A percentile compares a stretch with the other conserved stretches of the same genome.
Conservation (phyloP, 768 basidiomycete species). For the Kwoniella newhampshirensis region DNA sequence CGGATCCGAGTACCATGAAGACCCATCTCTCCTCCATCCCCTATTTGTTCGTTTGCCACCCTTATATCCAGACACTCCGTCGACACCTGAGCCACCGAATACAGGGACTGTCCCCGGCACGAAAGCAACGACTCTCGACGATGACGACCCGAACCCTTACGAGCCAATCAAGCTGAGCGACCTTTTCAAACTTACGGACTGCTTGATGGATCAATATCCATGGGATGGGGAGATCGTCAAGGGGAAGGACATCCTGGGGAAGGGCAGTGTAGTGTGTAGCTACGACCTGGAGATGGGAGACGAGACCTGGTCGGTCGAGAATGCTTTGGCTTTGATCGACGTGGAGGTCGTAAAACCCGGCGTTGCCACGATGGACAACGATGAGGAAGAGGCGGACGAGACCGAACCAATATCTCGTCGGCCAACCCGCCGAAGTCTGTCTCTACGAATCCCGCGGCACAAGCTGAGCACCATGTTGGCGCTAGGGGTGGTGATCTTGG, state of each 20-base stretch:
- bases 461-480: constrained; percentile 30
- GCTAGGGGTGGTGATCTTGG: constrained; percentile 28
- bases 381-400: constrained; percentile 32
- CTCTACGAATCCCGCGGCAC: constrained; percentile 16
- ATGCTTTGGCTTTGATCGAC: constrained; percentile 22
- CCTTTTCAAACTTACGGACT: constrained; percentile 45
- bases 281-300: constrained; percentile 29
- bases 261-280: constrained; percentile 41
- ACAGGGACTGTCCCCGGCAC: background rate
- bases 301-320: constrained; percentile 17
- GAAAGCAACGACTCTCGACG: background rate
- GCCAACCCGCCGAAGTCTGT: constrained; percentile 6
- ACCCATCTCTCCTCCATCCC: constrained; percentile 55
- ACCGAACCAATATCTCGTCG: background rate
- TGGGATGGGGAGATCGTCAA: constrained; percentile 40
- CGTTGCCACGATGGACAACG: constrained; percentile 18
- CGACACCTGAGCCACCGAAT: constrained; percentile 1
- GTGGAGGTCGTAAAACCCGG: constrained; percentile 32
- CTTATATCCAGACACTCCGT: constrained; percentile 43
- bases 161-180: constrained; percentile 45
- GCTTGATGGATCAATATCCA: constrained; percentile 41
- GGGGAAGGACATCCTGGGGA: constrained; percentile 49
- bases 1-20: constrained; percentile 46
- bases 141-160: constrained; percentile 40
- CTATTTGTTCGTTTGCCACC: constrained; percentile 51